Evolutionary conservation across 2,329 filamentous ascomycete species (phyloP), one percentile per base, ranked within the genome.

Genomic region (Tolypocladium album): DNA sequence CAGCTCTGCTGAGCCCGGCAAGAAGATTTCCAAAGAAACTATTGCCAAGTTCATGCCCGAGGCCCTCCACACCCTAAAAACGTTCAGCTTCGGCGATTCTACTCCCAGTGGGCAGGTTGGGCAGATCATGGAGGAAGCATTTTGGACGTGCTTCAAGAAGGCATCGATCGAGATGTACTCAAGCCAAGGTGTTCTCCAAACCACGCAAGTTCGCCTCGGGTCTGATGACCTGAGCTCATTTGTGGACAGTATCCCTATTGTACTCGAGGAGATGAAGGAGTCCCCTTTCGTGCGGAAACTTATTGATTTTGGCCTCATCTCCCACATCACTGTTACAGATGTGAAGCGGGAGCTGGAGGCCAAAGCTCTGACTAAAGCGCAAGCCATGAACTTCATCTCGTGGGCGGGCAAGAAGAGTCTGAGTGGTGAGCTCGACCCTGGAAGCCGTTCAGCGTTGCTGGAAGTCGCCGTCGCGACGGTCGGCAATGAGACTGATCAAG

Each of bases 111-210:
- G 83, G 0, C 82, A 89, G 62, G 89, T 97, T 24, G 90, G 92
- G 0, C 86, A 91, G 68, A 88, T 90, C 62, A 90, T 99, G 58
- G 92, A 97, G 69, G 90, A 97, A 73, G 90, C 92, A 0, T 99
- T 99, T 71, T 99, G 94, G 94, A 95, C 86, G 42, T 92, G 90
- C 63, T 94, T 89, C 68, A 88, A 85, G 70, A 88, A 88, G 64
- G 86, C 90, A 2, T 88, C 85, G 0, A 91, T 97, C 60, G 92
- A 97, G 68, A 83, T 97, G 8, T 86, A 95, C 64, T 97, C 92
- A 1, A 96, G 88, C 24, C 85, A 88, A 61, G 95, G 95, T 60
- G 87, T 99, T 8, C 79, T 97, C 59, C 85, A 88, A n/a, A 95
- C 89, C 42, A 85, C 89, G 15, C 83, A 89, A 65, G 90, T 97